phyloP scores from a whole-genome alignment of 768 basidiomycete genomes.

The Boletales sp. region DNA sequence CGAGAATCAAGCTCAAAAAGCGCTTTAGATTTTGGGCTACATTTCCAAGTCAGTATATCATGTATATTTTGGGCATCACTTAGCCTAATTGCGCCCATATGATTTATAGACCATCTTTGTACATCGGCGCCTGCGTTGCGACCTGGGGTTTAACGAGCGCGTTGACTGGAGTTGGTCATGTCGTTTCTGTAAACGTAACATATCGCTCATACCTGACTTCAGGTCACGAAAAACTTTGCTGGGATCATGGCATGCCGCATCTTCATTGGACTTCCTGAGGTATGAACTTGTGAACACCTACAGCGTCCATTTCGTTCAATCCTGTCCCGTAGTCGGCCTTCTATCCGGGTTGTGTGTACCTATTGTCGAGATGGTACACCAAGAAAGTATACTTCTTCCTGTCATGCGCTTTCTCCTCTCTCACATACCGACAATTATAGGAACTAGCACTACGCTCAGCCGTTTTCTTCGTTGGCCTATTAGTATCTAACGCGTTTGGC shows the following conservation, averaged over 20 bases:
- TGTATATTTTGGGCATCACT: not conserved
- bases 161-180: slow-evolving; percentile 47
- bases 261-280: slow-evolving; percentile 61
- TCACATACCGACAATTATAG: slow-evolving; percentile 23
- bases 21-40: slow-evolving; percentile 47
- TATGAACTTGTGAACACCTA: no score
- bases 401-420: not conserved
- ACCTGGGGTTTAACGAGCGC: slow-evolving; percentile 64
- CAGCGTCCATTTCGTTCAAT: not conserved
- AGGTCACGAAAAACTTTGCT: slow-evolving; percentile 44
- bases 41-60: slow-evolving; percentile 39
- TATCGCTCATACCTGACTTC: no score
- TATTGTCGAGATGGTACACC: slow-evolving; percentile 26
- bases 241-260: slow-evolving; percentile 58
- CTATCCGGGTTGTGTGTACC: slow-evolving; percentile 56
- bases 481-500: slow-evolving; percentile 67
- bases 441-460: slow-evolving; percentile 64
- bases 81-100: not conserved
- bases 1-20: no score
- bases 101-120: slow-evolving; percentile 51
- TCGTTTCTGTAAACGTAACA: no score
- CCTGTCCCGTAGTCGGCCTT: slow-evolving; percentile 45
- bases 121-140: slow-evolving; percentile 57
- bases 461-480: slow-evolving; percentile 53
- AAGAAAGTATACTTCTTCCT: slow-evolving; percentile 10